Base-by-base conservation (phyloP, 2,329 filamentous ascomycete genomes). In the Pleochaeta shiraiana region DNA sequence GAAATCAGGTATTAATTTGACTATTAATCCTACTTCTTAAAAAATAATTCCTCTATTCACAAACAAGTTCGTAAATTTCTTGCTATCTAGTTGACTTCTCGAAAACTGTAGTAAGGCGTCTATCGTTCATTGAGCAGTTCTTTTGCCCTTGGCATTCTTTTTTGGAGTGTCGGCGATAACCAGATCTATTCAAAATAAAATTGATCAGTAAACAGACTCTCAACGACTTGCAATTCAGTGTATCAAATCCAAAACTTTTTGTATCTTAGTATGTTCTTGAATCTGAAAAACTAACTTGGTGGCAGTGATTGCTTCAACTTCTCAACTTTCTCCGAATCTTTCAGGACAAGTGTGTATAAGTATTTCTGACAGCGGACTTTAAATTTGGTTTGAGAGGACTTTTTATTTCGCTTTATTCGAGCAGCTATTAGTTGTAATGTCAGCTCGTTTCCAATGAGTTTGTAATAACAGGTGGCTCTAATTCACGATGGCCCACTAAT, bases 301-400 rank as follows among this genome's bases (percentile, higher is more conserved):
- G 93, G 95, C 70, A 98, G 83, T 77, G 85, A 90, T 85, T 97
- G 92, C 90, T 96, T 97, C 73, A 98, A 86, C 88, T 98, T 98
- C 83, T 97, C 93, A 79, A 92, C 95, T 89, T 97, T 97, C 77
- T 96, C 93, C 75, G 85, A 84, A 81, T 98, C 93, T 86, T 95
- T 96, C 75, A 98, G 86, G 77, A 95, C 88, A 74, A 98, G 86
- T 73, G 93, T 96, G 88, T 98, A 98, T 73, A 98, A 83, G 83
- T 93, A 86, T 75, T 86, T 85, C 77, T 89, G 83, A 87, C 93
- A 97, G 79, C 93, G 90, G 84, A 98, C 92, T 90, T 98, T 98
- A 90, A 98, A 97, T 88, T 98, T 98, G 86, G 93, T 91, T 83
- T 92, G 86, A 77, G 86, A 83, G 75, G 81, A 81, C 81, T 87